Conservation (phyloP, 306 rosid genomes). For the Spatholobus suberectus region DNA sequence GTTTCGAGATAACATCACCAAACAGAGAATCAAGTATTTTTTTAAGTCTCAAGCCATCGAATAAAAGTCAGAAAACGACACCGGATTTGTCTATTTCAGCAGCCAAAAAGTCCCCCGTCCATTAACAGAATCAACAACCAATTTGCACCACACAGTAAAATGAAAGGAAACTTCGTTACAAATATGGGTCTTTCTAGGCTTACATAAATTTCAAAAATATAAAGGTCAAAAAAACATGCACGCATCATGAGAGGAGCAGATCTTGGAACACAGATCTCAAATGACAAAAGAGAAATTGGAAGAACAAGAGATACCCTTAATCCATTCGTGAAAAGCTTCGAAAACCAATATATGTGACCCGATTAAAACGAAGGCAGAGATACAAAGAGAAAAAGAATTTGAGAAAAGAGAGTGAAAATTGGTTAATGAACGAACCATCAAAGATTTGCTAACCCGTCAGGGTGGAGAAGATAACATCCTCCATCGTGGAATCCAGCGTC, state of each 20-base stretch:
- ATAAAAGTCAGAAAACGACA: background rate
- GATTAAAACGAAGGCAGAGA: background rate
- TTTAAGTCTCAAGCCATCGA: background rate
- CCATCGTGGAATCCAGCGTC: slow-evolving; percentile 18
- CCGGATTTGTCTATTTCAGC: background rate
- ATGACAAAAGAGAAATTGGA: background rate
- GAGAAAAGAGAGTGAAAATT: background rate
- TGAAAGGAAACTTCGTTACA: background rate
- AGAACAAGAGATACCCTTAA: background rate
- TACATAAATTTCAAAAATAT: background rate
- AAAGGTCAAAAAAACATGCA: background rate
- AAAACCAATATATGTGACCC: background rate
- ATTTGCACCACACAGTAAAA: background rate
- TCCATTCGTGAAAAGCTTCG: background rate
- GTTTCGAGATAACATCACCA: background rate
- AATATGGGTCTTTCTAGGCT: background rate
- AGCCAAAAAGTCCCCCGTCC: background rate
- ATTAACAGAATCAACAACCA: background rate
- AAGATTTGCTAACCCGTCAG: slow-evolving; percentile 18
- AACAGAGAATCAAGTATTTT: background rate
- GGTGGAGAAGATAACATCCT: slow-evolving; percentile 14
- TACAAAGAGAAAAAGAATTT: background rate
- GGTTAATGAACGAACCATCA: slow-evolving; percentile 54
- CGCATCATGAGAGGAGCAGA: background rate
- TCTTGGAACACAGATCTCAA: slow-evolving; percentile 15